Conservation (phyloP, 768 basidiomycete species). For the Xanthoconium stramineum region DNA sequence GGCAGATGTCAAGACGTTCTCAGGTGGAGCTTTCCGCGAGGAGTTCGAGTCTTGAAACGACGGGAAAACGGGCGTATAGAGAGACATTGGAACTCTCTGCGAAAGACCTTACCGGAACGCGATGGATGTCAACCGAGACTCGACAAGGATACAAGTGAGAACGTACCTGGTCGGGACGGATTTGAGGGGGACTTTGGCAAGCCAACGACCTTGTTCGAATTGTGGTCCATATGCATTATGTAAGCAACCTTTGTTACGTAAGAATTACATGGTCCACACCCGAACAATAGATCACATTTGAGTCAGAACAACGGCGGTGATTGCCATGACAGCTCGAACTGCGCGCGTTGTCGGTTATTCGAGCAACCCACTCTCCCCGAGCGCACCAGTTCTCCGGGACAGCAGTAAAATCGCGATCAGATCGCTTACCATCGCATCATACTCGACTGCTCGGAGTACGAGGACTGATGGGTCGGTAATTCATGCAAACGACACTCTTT, state of each 20-base stretch:
- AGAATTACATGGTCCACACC: background rate
- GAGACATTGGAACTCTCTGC: constrained; percentile 24
- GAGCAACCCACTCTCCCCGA: constrained; percentile 14
- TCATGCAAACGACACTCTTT: constrained; percentile 34
- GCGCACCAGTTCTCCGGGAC: constrained; percentile 5
- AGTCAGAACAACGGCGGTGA: constrained; percentile 15
- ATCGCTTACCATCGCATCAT: constrained; percentile 16
- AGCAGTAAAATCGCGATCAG: constrained; percentile 20
- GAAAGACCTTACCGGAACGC: background rate
- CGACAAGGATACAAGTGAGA: background rate
- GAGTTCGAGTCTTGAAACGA: constrained; percentile 10
- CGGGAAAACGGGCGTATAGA: constrained; percentile 35
- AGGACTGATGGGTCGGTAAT: constrained; percentile 16
- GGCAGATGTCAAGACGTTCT: background rate
- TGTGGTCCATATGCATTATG: constrained; percentile 5
- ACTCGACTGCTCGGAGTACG: constrained; percentile 16
- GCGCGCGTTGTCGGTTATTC: constrained; percentile 13
- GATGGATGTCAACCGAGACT: background rate
- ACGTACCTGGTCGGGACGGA: constrained; percentile 7
- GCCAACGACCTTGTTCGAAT: background rate
- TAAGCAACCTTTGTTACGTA: background rate
- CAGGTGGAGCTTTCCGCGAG: constrained; percentile 7
- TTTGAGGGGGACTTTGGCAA: background rate
- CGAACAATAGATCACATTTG: constrained; percentile 1
- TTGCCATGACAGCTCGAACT: constrained; percentile 18